phyloP scores from a whole-genome alignment of 805 yeast genomes.

The Candida railenensis region DNA sequence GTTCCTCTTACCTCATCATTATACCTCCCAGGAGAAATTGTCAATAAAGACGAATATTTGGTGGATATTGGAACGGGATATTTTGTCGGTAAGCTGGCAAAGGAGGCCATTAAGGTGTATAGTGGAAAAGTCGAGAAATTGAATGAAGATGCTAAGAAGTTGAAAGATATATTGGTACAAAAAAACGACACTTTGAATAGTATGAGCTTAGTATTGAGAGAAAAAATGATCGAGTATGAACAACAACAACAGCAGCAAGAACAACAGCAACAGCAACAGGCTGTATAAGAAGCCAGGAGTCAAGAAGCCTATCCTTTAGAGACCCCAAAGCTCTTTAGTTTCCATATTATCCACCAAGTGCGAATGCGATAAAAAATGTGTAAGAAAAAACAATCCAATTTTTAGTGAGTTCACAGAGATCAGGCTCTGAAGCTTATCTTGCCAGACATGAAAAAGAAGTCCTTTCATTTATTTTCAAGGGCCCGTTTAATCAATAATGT shows the following conservation, averaged over 20 bases:
- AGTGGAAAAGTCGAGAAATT: constrained; percentile 71
- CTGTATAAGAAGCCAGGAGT: too few relatives aligned
- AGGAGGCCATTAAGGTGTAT: constrained; percentile 71
- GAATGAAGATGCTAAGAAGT: constrained; percentile 67
- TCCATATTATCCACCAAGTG: too few relatives aligned
- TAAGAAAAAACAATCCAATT: too few relatives aligned
- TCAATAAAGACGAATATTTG: constrained; percentile 64
- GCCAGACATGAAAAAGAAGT: too few relatives aligned
- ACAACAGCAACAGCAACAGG: background rate
- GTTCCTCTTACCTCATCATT: constrained; percentile 88
- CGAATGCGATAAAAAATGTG: background rate
- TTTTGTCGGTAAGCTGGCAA: constrained; percentile 74
- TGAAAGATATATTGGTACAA: constrained; percentile 72
- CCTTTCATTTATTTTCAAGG: too few relatives aligned
- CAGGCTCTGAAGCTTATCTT: too few relatives aligned
- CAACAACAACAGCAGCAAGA: constrained; percentile 18
- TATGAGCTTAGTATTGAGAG: constrained; percentile 57
- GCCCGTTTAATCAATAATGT: too few relatives aligned
- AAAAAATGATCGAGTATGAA: constrained; percentile 49
- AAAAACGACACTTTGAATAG: constrained; percentile 64
- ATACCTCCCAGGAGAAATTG: constrained; percentile 82
- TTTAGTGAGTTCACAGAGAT: too few relatives aligned
- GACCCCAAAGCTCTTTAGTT: too few relatives aligned
- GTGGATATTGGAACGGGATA: constrained; percentile 98
- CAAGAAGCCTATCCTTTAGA: background rate